phyloP scores from a whole-genome alignment of 805 yeast species.

The Wilhelminamyces savonicus region DNA sequence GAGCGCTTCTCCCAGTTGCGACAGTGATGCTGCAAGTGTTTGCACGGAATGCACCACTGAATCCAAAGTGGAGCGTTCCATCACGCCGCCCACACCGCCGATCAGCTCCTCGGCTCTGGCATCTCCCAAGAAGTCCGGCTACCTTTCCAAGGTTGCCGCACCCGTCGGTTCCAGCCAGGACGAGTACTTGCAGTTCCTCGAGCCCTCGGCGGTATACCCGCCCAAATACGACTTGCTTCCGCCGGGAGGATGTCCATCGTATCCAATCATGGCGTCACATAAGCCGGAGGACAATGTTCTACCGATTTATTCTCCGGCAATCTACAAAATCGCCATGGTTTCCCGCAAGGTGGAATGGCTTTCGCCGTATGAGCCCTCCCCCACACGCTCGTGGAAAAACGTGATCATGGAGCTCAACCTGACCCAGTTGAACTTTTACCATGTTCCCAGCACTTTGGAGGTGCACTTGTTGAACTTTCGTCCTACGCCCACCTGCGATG shows the following conservation, averaged over 20 bases:
- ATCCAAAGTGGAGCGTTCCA: no score
- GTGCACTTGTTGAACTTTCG: constrained; percentile 16
- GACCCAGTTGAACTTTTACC: constrained; percentile 74
- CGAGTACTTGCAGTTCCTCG: constrained; percentile 22
- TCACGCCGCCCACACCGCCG: no score
- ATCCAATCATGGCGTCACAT: constrained; percentile 13
- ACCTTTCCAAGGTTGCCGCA: no score
- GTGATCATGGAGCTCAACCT: constrained; percentile 73
- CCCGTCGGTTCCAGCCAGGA: no score
- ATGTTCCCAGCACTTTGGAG: constrained; percentile 30
- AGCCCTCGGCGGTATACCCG: constrained; percentile 33
- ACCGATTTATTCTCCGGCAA: constrained; percentile 65
- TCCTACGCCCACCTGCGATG: constrained; percentile 5
- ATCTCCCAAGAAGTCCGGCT: no score
- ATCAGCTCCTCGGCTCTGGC: no score
- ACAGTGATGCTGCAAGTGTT: no score
- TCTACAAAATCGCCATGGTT: constrained; percentile 51
- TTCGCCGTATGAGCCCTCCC: constrained; percentile 69
- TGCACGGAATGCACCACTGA: no score
- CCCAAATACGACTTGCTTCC: constrained; percentile 31
- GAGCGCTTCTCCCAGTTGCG: no score
- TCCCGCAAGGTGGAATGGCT: constrained; percentile 68
- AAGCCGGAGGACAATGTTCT: constrained; percentile 23
- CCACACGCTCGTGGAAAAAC: constrained; percentile 64
- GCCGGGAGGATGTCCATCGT: constrained; percentile 41